Conservation (phyloP, 164 flowering plant genomes). For the Stephania yunnanensis region DNA sequence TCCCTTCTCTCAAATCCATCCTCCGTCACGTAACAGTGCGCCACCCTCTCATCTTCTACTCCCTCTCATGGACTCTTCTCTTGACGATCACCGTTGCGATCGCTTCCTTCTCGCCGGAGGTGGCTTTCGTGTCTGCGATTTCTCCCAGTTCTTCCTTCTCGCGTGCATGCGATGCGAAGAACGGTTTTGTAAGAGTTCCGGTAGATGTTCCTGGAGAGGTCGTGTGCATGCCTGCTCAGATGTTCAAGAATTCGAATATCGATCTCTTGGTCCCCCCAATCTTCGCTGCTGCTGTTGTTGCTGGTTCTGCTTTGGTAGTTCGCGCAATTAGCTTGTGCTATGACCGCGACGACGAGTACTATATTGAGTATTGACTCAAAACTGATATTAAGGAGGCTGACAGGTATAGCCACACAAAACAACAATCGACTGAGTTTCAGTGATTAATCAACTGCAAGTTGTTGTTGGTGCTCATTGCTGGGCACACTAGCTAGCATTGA, state of each 20-base stretch:
- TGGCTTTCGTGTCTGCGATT: slow-evolving; percentile 34
- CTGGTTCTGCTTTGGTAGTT: slow-evolving; percentile 43
- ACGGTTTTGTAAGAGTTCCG: slow-evolving; percentile 36
- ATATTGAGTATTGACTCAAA: too few relatives aligned
- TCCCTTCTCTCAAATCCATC: slow-evolving; percentile 3
- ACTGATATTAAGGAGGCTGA: too few relatives aligned
- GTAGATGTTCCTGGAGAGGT: slow-evolving; percentile 47
- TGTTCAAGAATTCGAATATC: slow-evolving; percentile 30
- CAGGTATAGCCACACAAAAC: too few relatives aligned
- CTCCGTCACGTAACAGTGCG: not conserved
- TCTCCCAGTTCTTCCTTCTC: slow-evolving; percentile 11
- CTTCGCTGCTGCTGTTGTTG: slow-evolving; percentile 55
- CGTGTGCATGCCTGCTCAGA: slow-evolving; percentile 42
- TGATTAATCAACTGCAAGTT: too few relatives aligned
- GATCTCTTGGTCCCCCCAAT: slow-evolving; percentile 56
- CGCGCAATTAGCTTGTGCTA: slow-evolving; percentile 39
- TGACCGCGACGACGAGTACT: not conserved
- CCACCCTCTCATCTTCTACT: slow-evolving; percentile 41
- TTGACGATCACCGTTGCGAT: slow-evolving; percentile 45
- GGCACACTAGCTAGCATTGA: too few relatives aligned
- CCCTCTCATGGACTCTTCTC: slow-evolving; percentile 48
- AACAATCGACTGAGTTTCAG: too few relatives aligned
- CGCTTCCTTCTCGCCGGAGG: slow-evolving; percentile 57
- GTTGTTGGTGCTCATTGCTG: too few relatives aligned
- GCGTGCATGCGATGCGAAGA: not conserved